Evolutionary conservation across 192 early-diverging fungal genomes (phyloP).

Genomic region (Helicostylum pulchrum): DNA sequence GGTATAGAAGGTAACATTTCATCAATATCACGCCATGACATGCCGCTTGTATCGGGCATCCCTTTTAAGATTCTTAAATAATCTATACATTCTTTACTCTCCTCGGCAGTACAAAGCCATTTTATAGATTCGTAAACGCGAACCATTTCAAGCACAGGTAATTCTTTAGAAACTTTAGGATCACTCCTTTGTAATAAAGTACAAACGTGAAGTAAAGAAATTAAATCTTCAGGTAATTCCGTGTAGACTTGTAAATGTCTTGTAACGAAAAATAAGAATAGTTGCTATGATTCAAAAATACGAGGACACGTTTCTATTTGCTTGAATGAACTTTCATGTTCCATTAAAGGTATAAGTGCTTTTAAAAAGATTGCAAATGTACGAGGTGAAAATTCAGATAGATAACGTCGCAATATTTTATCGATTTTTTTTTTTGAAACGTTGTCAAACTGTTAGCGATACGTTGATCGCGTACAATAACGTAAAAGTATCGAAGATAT

Average conservation of each 20-base stretch:
- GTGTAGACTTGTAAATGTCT: neutral
- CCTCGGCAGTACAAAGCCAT: neutral
- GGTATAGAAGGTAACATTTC: neutral
- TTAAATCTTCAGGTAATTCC: conserved; percentile 1
- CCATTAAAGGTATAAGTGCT: neutral
- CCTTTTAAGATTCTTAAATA: neutral
- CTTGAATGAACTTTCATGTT: neutral
- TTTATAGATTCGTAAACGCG: neutral
- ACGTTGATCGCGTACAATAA: neutral
- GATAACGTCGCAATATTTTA: neutral
- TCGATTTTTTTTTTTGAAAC: neutral
- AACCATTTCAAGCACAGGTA: neutral
- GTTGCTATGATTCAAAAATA: neutral
- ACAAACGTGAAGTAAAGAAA: neutral
- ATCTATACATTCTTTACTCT: neutral
- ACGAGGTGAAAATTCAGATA: neutral
- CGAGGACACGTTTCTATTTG: neutral
- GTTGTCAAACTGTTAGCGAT: neutral
- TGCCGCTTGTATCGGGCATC: no score
- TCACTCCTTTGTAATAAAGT: neutral
- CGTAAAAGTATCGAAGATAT: neutral
- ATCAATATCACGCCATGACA: neutral
- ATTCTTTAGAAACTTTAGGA: neutral
- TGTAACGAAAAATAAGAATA: neutral
- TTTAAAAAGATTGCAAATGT: neutral